These are phyloP conservation scores for Pharnaceum exiguum DNA, from an alignment of 148 eudicot species.

Conservation along the genomic window DNA sequence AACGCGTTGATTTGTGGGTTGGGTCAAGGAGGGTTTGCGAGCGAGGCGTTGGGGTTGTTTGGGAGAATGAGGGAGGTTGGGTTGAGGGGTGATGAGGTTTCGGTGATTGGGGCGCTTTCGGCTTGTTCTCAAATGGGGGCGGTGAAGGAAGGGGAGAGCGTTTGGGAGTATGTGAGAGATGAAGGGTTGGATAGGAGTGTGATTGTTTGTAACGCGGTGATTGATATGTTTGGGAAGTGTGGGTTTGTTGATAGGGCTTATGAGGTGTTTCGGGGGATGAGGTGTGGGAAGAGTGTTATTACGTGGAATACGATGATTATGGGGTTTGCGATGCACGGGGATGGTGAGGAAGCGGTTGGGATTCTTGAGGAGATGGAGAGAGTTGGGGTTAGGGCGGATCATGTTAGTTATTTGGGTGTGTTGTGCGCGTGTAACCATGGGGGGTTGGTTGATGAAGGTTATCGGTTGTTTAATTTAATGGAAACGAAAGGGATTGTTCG, in stretches of 20 bases:
- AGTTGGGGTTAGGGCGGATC: slow-evolving; percentile 34
- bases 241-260: slow-evolving; percentile 65
- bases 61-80: slow-evolving; percentile 25
- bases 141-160: slow-evolving; percentile 46
- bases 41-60: slow-evolving; percentile 52
- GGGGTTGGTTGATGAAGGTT: slow-evolving; percentile 72
- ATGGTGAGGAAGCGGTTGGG: slow-evolving; percentile 46
- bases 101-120: slow-evolving; percentile 65
- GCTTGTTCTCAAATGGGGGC: slow-evolving; percentile 84
- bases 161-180: slow-evolving; percentile 33
- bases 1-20: slow-evolving; percentile 72
- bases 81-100: slow-evolving; percentile 52
- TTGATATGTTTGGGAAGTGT: slow-evolving; percentile 82
- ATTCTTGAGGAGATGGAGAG: slow-evolving; percentile 47
- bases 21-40: slow-evolving; percentile 59
- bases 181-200: slow-evolving; percentile 38
- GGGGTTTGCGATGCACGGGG: slow-evolving; percentile 73
- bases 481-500: slow-evolving; percentile 35
- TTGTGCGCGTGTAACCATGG: slow-evolving; percentile 81
- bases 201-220: slow-evolving; percentile 66
- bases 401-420: slow-evolving; percentile 53
- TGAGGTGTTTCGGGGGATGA: slow-evolving; percentile 44
- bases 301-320: slow-evolving; percentile 86
- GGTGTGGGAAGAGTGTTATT: slow-evolving; percentile 45
- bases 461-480: slow-evolving; percentile 51